A percentile compares a stretch with the other conserved stretches of the same genome.
These are phyloP conservation scores for Fraxinus albicans DNA, from an alignment of 305 asterid species.

Conservation along the genomic window DNA sequence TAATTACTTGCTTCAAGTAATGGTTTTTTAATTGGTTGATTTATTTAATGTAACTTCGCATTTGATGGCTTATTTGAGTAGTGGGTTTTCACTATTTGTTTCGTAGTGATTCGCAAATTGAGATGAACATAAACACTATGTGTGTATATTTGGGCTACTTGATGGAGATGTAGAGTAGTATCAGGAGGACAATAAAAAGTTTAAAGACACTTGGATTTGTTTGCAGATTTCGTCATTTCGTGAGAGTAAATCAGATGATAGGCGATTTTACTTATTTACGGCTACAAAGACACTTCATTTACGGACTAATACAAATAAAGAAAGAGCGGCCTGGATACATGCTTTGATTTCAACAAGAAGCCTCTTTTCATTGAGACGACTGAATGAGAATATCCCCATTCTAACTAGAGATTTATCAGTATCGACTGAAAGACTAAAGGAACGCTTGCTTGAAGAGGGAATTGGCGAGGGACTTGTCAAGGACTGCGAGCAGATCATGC, in stretches of 20 bases:
- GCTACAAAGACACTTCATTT: conserved; percentile 91
- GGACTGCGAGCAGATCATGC: conserved; percentile 93
- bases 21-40: background rate
- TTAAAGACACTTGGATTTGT: conserved; percentile 6
- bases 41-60: background rate
- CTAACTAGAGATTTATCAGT: conserved; percentile 65
- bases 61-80: background rate
- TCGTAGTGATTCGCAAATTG: background rate
- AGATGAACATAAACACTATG: background rate
- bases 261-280: conserved; percentile 87
- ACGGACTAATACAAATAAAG: conserved; percentile 68
- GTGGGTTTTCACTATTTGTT: background rate
- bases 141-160: background rate
- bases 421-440: conserved; percentile 73
- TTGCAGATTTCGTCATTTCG: conserved; percentile 86
- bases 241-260: conserved; percentile 84
- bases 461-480: conserved; percentile 62
- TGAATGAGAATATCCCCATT: conserved; percentile 49
- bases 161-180: background rate
- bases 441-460: conserved; percentile 77
- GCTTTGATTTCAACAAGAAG: conserved; percentile 71
- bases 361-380: conserved; percentile 25
- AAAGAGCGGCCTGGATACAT: conserved; percentile 80
- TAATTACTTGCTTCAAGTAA: background rate
- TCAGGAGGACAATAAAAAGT: background rate